These are phyloP conservation scores for Fusarium temperatum DNA, from an alignment of 2,329 filamentous ascomycete species.

Conservation along the genomic window DNA sequence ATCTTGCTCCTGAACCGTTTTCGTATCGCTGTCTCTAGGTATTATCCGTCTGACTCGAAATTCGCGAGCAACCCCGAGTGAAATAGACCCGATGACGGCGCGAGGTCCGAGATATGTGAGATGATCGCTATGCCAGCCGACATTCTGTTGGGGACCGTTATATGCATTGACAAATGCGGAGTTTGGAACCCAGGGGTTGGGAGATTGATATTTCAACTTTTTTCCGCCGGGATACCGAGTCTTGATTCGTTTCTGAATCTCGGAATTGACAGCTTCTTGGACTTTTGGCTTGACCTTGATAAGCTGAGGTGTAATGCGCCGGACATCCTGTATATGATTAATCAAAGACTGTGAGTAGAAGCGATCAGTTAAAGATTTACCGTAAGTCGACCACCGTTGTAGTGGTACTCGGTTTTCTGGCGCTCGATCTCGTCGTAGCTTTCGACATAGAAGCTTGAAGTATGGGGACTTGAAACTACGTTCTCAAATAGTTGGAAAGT, in stretches of 20 bases:
- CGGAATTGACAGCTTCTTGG: constrained; percentile 77
- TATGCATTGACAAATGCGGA: constrained; percentile 97
- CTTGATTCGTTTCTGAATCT: constrained; percentile 76
- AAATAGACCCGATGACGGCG: constrained; percentile 88
- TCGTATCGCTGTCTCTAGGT: constrained; percentile 61
- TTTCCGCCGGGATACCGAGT: constrained; percentile 72
- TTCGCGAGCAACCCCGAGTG: constrained; percentile 89
- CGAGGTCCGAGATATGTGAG: constrained; percentile 92
- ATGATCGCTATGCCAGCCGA: constrained; percentile 93
- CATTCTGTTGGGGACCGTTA: constrained; percentile 78
- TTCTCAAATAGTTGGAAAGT: constrained; percentile 90
- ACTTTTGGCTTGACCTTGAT: constrained; percentile 74
- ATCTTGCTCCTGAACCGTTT: constrained; percentile 61
- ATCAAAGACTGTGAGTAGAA: background rate
- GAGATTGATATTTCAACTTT: constrained; percentile 82
- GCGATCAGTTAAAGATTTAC: constrained; percentile 48
- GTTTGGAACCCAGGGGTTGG: constrained; percentile 81
- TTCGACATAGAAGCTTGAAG: constrained; percentile 83
- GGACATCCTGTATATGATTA: constrained; percentile 67
- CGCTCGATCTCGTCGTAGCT: constrained; percentile 72
- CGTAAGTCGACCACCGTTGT: constrained; percentile 80
- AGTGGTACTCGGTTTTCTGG: constrained; percentile 83
- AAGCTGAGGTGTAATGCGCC: constrained; percentile 79
- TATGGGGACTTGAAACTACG: constrained; percentile 86
- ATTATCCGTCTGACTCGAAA: constrained; percentile 86